Evolutionary conservation across 305 asterid genomes (phyloP).

Genomic region (Rubia tinctorum): DNA sequence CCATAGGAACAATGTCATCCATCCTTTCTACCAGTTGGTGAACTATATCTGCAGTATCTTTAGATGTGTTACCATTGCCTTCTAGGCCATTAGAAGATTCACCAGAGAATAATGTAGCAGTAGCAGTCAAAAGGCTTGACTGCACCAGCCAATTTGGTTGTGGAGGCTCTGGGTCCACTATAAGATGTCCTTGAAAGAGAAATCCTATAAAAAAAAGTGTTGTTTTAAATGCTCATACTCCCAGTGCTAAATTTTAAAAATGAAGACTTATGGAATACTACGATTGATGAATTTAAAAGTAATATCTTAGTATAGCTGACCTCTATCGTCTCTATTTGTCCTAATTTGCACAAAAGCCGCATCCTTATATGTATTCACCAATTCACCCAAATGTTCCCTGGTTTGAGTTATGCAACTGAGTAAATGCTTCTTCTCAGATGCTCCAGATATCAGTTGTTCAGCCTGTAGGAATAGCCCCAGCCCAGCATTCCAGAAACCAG

Average conservation of each 20-base stretch:
- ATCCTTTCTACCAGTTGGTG: constrained; percentile 52
- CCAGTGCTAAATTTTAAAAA: neutral
- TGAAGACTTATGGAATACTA: neutral
- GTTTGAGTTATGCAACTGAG: constrained; percentile 65
- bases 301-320: constrained; percentile 36
- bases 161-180: constrained; percentile 94
- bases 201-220: constrained; percentile 44
- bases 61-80: constrained; percentile 29
- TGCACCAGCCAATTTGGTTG: constrained; percentile 81
- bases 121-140: constrained; percentile 63
- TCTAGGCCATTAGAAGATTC: constrained; percentile 56
- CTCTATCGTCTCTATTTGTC: constrained; percentile 60
- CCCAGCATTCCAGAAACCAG: constrained; percentile 93
- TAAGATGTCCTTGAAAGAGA: constrained; percentile 95
- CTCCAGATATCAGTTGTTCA: constrained; percentile 43
- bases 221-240: neutral
- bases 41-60: constrained; percentile 39
- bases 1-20: constrained; percentile 73
- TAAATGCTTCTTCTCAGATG: constrained; percentile 59
- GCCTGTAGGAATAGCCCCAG: constrained; percentile 72
- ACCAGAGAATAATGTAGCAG: constrained; percentile 57
- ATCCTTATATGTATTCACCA: constrained; percentile 43
- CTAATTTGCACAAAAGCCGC: constrained; percentile 30
- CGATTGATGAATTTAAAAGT: constrained; percentile 4
- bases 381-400: constrained; percentile 56